Evolutionary conservation across 192 early-diverging fungal genomes (phyloP).

Genomic region (Coemansia sp.): DNA sequence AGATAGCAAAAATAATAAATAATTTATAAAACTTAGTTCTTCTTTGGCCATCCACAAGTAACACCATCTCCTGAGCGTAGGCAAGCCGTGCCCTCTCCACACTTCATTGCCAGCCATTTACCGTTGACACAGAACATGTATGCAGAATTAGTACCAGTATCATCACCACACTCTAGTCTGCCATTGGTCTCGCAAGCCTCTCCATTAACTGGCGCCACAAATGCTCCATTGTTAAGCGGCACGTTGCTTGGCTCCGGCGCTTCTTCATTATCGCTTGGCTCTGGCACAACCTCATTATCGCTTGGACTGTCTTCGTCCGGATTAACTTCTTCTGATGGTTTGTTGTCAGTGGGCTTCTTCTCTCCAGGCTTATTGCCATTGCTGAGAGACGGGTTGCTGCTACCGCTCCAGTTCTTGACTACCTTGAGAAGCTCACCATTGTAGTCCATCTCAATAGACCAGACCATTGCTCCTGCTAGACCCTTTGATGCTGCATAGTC

Average conservation of each 20-base stretch:
- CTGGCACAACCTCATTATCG: background rate
- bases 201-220: background rate
- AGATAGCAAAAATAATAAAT: background rate
- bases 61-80: background rate
- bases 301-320: background rate
- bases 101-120: conserved; percentile 6
- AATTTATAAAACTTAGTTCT: background rate
- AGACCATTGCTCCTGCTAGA: conserved; percentile 67
- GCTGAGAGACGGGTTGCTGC: background rate
- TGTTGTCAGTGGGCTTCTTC: background rate
- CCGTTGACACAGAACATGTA: conserved; percentile 13
- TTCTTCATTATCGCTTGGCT: background rate
- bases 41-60: conserved; percentile 4
- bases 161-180: background rate
- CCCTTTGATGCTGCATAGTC: conserved; percentile 58
- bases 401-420: conserved; percentile 9
- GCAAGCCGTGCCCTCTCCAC: conserved; percentile 9
- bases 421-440: conserved; percentile 60
- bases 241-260: background rate
- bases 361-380: background rate
- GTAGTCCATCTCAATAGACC: conserved; percentile 66
- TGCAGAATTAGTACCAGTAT: background rate
- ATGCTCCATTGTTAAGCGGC: background rate
- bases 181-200: conserved; percentile 5
- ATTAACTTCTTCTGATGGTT: background rate